phyloP scores from a whole-genome alignment of 2,329 filamentous ascomycete species.

The Blastomyces parvus region DNA sequence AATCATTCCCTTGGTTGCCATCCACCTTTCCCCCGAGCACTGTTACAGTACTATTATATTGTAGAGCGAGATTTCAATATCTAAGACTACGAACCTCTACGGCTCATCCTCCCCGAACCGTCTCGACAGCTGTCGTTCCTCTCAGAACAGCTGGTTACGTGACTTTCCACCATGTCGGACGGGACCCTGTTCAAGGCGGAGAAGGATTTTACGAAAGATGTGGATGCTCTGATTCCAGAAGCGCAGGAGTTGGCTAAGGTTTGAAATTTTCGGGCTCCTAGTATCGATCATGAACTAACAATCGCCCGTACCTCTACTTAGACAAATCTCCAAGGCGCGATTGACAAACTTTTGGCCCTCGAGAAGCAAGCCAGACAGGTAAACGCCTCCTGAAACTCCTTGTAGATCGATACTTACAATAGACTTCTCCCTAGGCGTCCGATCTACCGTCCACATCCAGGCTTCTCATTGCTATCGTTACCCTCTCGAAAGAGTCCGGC shows the following conservation, averaged over 20 bases:
- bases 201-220: constrained; percentile 98
- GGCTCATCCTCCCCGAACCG: not conserved
- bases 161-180: constrained; percentile 60
- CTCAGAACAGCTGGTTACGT: not conserved
- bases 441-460: constrained; percentile 93
- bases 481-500: constrained; percentile 81
- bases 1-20: not conserved
- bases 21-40: not conserved
- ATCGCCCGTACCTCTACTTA: constrained; percentile 17
- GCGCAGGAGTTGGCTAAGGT: constrained; percentile 85
- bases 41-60: not conserved
- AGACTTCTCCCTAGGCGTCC: constrained; percentile 55
- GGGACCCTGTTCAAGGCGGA: constrained; percentile 75
- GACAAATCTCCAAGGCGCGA: constrained; percentile 67
- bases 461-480: constrained; percentile 77
- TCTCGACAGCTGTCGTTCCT: not conserved
- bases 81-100: not conserved
- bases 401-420: not conserved
- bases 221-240: constrained; percentile 82
- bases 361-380: constrained; percentile 98
- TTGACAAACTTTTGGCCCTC: constrained; percentile 83
- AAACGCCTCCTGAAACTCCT: constrained; percentile 21
- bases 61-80: not conserved
- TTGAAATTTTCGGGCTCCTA: constrained; percentile 13
- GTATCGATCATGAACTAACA: constrained; percentile 1